Evolutionary conservation across 371 early-diverging fungal species (phyloP), one percentile per base, ranked within the genome.

Genomic region (Astathelohania contejeani): DNA sequence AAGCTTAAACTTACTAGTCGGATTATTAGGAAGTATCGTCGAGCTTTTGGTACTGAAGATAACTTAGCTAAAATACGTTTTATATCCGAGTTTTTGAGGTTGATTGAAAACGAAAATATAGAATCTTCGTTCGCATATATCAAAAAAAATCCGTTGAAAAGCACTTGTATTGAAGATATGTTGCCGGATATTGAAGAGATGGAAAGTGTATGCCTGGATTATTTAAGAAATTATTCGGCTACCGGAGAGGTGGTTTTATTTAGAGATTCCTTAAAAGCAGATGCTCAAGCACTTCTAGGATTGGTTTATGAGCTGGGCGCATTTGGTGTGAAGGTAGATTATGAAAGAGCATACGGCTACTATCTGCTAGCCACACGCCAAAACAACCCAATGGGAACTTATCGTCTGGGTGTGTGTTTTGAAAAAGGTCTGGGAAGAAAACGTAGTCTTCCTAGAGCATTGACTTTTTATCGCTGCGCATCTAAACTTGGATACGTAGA

Each of bases 401-500:
- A 56, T 49, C 44, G 67, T 45, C 53, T 72, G 18, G 72, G 60
- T 0, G 66, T 62, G 45, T 70, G 70, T 49, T 70, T 65, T 62
- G 75, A 75, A 53, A 55, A 67, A 25, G 75, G 75, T 0, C 47
- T 58, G 25, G 70, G 56, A 18, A 56, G 61, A 38, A 19, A 12
- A 10, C 44, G 44, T 35, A 42, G 59, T 53, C 42, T 54, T 35
- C 19, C 46, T 9, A 70, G 66, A 39, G 72, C 73, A 22, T 40
- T 66, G 1, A 40, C 52, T 42, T 76, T 68, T 55, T 76, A 71
- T 54, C 71, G 68, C 51, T 64, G 67, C 35, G 58, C 74, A 1
- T 73, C 76, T 12, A 76, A 76, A 44, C 57, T 71, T 9, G 76
- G 76, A 14, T 60, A 52, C 12, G 26, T 58, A 27, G 63, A 72